Percentiles rank a stretch among this genome's conserved stretches.
Conservation (phyloP, 257 asterid species). For the Asclepias syriaca region DNA sequence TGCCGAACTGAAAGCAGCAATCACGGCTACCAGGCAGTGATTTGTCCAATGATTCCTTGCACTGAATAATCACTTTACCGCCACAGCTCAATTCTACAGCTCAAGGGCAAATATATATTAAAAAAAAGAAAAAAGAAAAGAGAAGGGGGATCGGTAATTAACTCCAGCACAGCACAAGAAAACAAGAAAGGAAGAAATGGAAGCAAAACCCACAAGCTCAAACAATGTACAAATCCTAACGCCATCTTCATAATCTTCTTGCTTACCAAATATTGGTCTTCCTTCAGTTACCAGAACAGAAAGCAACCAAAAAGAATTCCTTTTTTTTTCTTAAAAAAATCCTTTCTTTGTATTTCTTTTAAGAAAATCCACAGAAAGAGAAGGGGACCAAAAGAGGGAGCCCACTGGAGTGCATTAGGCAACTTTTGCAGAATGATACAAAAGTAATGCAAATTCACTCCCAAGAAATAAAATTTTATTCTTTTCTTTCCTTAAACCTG, state of each 20-base stretch:
- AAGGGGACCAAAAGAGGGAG: not conserved
- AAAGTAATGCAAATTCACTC: constrained; percentile 1
- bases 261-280: not conserved
- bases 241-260: constrained; percentile 1
- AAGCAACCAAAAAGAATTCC: constrained; percentile 5
- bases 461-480: constrained; percentile 10
- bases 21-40: not conserved
- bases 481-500: constrained; percentile 17
- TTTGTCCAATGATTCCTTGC: not conserved
- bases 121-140: too few relatives aligned
- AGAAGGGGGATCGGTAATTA: not conserved
- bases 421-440: constrained; percentile 4
- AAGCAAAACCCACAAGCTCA: not conserved
- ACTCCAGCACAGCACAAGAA: not conserved
- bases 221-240: constrained; percentile 3
- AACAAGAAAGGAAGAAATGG: not conserved
- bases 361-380: not conserved
- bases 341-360: too few relatives aligned
- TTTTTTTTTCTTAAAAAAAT: not conserved
- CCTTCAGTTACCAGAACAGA: constrained; percentile 4
- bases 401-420: not conserved
- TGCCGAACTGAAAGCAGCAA: not conserved
- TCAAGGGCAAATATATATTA: not conserved
- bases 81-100: not conserved
- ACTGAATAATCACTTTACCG: not conserved